A percentile compares a stretch with the other conserved stretches of the same genome.
These are phyloP conservation scores for Deakozyma indianensis DNA, from an alignment of 805 yeast genomes.

Conservation along the genomic window DNA sequence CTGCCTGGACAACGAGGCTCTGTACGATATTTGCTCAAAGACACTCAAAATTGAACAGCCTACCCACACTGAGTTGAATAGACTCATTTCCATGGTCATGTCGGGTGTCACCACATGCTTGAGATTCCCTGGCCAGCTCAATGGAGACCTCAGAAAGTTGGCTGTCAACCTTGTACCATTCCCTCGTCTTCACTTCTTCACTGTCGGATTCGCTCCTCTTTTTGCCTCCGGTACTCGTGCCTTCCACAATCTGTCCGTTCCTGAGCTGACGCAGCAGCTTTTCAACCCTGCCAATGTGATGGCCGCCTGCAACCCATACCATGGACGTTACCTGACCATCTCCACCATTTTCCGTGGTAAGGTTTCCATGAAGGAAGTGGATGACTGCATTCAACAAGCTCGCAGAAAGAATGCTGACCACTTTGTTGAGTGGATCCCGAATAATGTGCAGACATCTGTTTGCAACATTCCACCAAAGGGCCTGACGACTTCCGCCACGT, in stretches of 20 bases:
- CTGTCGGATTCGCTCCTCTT: conserved; percentile 91
- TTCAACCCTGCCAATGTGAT: conserved; percentile 86
- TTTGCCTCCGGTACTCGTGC: conserved; percentile 70
- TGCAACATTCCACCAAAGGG: conserved; percentile 86
- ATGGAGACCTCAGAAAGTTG: conserved; percentile 82
- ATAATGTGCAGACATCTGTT: conserved; percentile 88
- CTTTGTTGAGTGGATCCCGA: conserved; percentile 94
- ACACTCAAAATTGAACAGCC: conserved; percentile 75
- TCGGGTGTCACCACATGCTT: conserved; percentile 91
- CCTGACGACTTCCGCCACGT: conserved; percentile 80
- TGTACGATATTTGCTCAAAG: conserved; percentile 77
- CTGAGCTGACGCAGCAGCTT: conserved; percentile 91
- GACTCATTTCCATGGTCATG: conserved; percentile 81
- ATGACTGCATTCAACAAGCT: conserved; percentile 81
- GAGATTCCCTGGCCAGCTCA: conserved; percentile 91
- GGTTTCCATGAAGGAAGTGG: conserved; percentile 86
- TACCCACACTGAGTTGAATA: conserved; percentile 65
- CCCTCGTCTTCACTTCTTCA: conserved; percentile 92
- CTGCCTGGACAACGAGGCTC: conserved; percentile 91
- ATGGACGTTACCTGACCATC: conserved; percentile 84
- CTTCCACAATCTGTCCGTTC: conserved; percentile 76
- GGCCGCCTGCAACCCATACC: conserved; percentile 92
- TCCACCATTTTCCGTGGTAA: conserved; percentile 94
- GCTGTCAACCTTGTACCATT: conserved; percentile 93
- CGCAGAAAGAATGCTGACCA: conserved; percentile 72